Base-by-base conservation (phyloP, 441 rosid species). In the Jatropha podagrica region DNA sequence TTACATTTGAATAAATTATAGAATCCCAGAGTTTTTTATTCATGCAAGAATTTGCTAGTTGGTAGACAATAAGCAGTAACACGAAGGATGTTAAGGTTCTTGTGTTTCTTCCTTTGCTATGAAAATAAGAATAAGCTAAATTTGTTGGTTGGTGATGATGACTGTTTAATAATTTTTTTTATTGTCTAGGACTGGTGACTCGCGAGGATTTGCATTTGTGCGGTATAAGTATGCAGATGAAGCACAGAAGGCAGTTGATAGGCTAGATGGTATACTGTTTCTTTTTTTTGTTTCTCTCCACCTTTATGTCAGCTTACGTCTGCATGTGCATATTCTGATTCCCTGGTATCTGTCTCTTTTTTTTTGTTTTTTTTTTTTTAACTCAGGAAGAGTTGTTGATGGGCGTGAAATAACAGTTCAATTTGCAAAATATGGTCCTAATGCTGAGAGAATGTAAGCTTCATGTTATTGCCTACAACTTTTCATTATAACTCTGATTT, bases 141-240 rank as follows among this genome's bases (percentile, higher is more conserved):
- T 32, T 32, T 32, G 32, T 32, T 32, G 11, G 61, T 7, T 58
- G 27, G 26, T 9, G 12, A 69, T 54, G 9, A 0, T 32, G 14
- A 37, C 10, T 5, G 65, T 20, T 71, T 62, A 18, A 2, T 8
- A 32, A 42, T 65, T 54, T 3, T 46, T 76, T 46, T 76, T 58
- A 8, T 72, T 46, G n/a, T 55, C 32, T 44, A 90, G 94, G 86
- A 85, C 92, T 46, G 94, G 94, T 15, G 94, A 88, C 9, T 90
- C 94, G 18, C 84, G 92, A 0, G 94, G 94, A 7, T 90, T 88
- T 85, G 92, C 94, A 12, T 90, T 90, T 84, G 94, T 87, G 27
- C 86, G 94, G n/a, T 90, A 88, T 69, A 90, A 90, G 81, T 88
- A 90, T 78, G 92, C 89, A 4, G 94, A 90, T 65, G 94, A 88